Conservation (phyloP, 768 basidiomycete species). For the Mrakia blollopis region DNA sequence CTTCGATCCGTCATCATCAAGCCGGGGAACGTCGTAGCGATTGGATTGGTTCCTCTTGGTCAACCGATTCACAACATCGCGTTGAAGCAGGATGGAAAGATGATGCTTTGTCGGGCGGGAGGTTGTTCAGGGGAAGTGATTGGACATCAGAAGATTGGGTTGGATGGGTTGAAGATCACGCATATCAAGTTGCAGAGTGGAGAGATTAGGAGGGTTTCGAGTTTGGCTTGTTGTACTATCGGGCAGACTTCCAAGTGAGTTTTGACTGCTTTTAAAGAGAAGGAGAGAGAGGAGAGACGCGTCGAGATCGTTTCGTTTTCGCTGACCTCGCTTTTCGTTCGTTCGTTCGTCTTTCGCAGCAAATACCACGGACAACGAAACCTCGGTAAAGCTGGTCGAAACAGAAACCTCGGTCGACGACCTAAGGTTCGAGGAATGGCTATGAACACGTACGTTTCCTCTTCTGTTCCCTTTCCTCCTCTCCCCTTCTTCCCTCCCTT, state of each 20-base stretch:
- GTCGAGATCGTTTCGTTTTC: neutral
- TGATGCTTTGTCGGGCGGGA: conserved; percentile 79
- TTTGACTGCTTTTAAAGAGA: neutral
- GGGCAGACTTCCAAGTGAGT: conserved; percentile 79
- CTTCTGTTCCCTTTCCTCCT: neutral
- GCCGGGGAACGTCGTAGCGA: conserved; percentile 86
- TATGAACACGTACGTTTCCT: conserved; percentile 77
- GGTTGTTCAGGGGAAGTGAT: conserved; percentile 80
- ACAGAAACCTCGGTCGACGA: conserved; percentile 76
- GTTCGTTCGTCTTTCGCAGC: conserved; percentile 33
- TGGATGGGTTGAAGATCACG: conserved; percentile 63
- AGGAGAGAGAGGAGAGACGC: too few relatives aligned
- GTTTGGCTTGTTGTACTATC: conserved; percentile 76
- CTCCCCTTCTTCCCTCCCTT: conserved; percentile 21
- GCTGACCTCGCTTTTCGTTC: neutral
- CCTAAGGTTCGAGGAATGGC: conserved; percentile 90
- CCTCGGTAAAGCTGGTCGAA: conserved; percentile 87
- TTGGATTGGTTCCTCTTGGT: conserved; percentile 86
- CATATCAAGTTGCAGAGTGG: conserved; percentile 86
- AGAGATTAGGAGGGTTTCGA: conserved; percentile 77
- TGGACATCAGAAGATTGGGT: conserved; percentile 51
- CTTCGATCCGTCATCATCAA: conserved; percentile 77
- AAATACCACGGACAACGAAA: conserved; percentile 75
- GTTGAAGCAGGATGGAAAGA: conserved; percentile 68
- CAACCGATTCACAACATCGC: conserved; percentile 84